phyloP scores from a whole-genome alignment of 176 grass and related monocot genomes.

The Phragmites australis region DNA sequence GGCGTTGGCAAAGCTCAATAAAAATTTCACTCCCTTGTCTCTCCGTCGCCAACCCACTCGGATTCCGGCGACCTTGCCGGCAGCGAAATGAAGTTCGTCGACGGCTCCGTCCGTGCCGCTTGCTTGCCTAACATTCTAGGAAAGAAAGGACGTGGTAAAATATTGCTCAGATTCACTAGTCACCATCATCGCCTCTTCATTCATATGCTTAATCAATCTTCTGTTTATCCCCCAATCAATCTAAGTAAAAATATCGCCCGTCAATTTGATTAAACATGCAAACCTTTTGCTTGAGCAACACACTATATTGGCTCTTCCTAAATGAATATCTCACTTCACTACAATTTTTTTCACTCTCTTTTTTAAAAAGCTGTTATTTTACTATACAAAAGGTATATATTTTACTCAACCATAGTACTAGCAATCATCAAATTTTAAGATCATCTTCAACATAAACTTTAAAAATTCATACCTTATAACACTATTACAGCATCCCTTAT shows the following conservation, averaged over 20 bases:
- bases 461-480: no score
- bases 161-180: neutral
- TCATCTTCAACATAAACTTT: no score
- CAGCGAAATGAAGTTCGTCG: no score
- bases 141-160: neutral
- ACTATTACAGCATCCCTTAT: no score
- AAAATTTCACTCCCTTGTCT: no score
- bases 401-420: neutral
- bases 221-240: neutral
- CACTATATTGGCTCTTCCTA: neutral
- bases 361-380: neutral
- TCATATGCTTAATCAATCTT: neutral
- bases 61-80: no score
- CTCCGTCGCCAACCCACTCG: no score
- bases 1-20: no score
- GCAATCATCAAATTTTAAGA: conserved; percentile 8
- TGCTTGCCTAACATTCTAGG: no score
- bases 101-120: no score
- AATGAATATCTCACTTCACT: neutral
- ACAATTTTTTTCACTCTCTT: neutral
- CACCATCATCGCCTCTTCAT: neutral
- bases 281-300: neutral
- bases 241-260: neutral
- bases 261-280: neutral
- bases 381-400: neutral